Conservation (phyloP, 352 stramenopile genomes). For the Pythium brachiatum region DNA sequence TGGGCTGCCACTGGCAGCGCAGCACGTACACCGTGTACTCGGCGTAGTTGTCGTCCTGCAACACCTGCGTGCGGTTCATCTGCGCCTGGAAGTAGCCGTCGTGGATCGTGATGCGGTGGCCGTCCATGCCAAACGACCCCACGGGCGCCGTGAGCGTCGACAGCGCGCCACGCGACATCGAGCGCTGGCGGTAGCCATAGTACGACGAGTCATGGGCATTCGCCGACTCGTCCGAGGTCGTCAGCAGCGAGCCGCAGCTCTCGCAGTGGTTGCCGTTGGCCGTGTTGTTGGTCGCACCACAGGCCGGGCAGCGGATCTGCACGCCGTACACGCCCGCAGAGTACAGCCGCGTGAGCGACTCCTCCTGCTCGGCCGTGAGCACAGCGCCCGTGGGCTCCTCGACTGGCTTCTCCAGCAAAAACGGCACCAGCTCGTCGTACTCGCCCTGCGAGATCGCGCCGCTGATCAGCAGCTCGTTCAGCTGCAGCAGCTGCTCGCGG, state of each 20-base stretch:
- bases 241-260: slow-evolving; percentile 82
- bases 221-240: slow-evolving; percentile 63
- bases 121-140: slow-evolving; percentile 76
- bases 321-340: slow-evolving; percentile 76
- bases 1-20: slow-evolving; percentile 79
- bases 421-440: slow-evolving; percentile 88
- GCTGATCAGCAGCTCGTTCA: slow-evolving; percentile 82
- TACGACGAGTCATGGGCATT: slow-evolving; percentile 36
- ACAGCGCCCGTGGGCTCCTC: slow-evolving; percentile 57
- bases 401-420: slow-evolving; percentile 69
- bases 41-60: slow-evolving; percentile 88
- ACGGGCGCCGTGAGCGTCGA: slow-evolving; percentile 70
- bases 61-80: slow-evolving; percentile 82
- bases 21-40: slow-evolving; percentile 90
- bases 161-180: slow-evolving; percentile 49
- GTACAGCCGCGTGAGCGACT: slow-evolving; percentile 80
- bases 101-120: slow-evolving; percentile 79
- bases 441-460: slow-evolving; percentile 80
- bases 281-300: slow-evolving; percentile 85
- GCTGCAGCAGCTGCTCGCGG: slow-evolving; percentile 80
- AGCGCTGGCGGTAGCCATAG: slow-evolving; percentile 63
- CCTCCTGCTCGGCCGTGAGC: slow-evolving; percentile 76
- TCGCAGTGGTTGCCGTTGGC: slow-evolving; percentile 87
- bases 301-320: slow-evolving; percentile 85
- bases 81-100: slow-evolving; percentile 82